These are phyloP conservation scores for Yamadazyma friedrichii DNA, from an alignment of 1,139 yeast species.

Conservation along the genomic window DNA sequence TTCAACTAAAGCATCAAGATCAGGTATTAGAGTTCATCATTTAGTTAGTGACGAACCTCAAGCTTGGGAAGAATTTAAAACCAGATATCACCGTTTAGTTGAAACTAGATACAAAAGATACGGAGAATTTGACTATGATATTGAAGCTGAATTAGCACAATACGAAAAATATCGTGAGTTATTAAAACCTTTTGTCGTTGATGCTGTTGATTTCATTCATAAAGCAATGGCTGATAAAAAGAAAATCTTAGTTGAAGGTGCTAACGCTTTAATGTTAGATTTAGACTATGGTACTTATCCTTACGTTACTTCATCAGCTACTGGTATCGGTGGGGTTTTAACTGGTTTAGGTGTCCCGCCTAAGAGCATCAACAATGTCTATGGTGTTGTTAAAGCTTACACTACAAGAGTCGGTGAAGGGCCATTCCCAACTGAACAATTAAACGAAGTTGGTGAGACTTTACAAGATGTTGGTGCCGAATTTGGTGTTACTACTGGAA, in stretches of 20 bases:
- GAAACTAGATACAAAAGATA: constrained; percentile 84
- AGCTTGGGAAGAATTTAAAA: constrained; percentile 90
- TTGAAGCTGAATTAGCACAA: constrained; percentile 73
- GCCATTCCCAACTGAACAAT: constrained; percentile 98
- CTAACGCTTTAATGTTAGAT: constrained; percentile 97
- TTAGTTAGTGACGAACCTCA: constrained; percentile 85
- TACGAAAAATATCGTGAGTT: constrained; percentile 73
- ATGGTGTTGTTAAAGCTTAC: constrained; percentile 97
- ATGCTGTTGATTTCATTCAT: constrained; percentile 88
- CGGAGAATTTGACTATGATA: constrained; percentile 88
- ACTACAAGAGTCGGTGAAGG: constrained; percentile 99
- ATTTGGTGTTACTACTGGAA: constrained; percentile 97
- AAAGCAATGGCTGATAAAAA: constrained; percentile 73
- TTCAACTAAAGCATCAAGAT: constrained; percentile 94
- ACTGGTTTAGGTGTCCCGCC: constrained; percentile 98
- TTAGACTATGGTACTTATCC: constrained; percentile 98
- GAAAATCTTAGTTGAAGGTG: constrained; percentile 94
- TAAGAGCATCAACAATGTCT: constrained; percentile 68
- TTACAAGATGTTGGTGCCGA: constrained; percentile 93
- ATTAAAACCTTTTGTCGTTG: constrained; percentile 89
- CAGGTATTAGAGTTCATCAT: constrained; percentile 96
- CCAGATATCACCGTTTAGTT: constrained; percentile 72
- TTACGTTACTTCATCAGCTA: constrained; percentile 90
- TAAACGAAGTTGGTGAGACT: constrained; percentile 81
- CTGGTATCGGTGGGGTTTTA: constrained; percentile 97